Evolutionary conservation across 129 eudicot genomes (phyloP).

Genomic region (Silybum marianum): DNA sequence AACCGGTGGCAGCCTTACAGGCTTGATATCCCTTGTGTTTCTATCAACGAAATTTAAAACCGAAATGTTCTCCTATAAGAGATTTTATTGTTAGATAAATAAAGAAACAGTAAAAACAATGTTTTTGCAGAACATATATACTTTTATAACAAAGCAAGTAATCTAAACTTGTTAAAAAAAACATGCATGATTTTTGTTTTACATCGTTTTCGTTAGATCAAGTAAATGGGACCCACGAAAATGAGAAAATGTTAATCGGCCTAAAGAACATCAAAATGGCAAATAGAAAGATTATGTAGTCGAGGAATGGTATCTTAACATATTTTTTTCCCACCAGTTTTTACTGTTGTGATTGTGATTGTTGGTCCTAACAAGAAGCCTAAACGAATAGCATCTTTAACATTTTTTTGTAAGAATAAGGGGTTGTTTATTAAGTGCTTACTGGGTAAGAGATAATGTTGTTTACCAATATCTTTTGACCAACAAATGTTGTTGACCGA

Average conservation of each 20-base stretch:
- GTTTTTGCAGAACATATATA: neutral
- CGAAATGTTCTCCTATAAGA: slow-evolving; percentile 51
- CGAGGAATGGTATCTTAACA: neutral
- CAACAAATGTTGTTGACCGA: too few species aligned
- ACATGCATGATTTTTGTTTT: slow-evolving; percentile 4
- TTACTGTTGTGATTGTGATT: neutral
- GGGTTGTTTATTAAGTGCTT: too few species aligned
- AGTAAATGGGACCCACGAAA: neutral
- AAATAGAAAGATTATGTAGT: neutral
- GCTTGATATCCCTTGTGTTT: slow-evolving; percentile 31
- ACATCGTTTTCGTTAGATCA: neutral
- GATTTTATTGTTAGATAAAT: neutral
- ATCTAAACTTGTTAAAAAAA: slow-evolving; percentile 3
- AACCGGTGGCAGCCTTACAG: slow-evolving; percentile 49
- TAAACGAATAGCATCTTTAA: neutral
- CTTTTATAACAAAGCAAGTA: neutral
- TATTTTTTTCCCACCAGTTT: too few species aligned
- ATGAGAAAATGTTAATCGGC: neutral
- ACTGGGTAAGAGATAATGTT: too few species aligned
- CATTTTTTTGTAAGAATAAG: neutral
- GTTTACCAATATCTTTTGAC: too few species aligned
- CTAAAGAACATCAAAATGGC: neutral
- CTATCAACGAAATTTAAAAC: slow-evolving; percentile 56
- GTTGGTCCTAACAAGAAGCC: neutral
- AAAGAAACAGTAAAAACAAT: neutral